These are phyloP conservation scores for Zychaea mexicana DNA, from an alignment of 371 early-diverging fungal species.

Conservation along the genomic window DNA sequence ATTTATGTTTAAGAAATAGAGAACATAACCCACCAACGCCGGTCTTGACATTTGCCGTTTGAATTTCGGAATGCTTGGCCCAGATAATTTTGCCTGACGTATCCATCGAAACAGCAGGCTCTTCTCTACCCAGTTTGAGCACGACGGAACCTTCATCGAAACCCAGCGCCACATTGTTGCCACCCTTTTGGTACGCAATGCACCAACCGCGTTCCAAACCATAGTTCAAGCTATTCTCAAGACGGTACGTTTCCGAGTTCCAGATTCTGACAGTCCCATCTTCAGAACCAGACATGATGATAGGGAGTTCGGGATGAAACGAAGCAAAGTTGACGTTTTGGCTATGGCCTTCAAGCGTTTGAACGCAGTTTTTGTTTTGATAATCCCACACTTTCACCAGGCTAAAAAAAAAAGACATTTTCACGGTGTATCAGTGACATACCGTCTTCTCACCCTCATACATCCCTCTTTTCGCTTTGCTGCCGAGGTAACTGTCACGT, in stretches of 20 bases:
- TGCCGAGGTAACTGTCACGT: too few relatives aligned
- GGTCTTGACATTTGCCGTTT: slow-evolving; percentile 91
- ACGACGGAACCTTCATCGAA: slow-evolving; percentile 96
- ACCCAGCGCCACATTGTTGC: slow-evolving; percentile 92
- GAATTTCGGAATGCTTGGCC: slow-evolving; percentile 96
- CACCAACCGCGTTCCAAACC: slow-evolving; percentile 97
- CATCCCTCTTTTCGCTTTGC: too few relatives aligned
- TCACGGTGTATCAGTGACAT: too few relatives aligned
- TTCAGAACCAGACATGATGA: slow-evolving; percentile 96
- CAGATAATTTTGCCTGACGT: slow-evolving; percentile 95
- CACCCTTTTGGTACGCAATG: slow-evolving; percentile 82
- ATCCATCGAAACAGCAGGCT: slow-evolving; percentile 98
- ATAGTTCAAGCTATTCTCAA: slow-evolving; percentile 95
- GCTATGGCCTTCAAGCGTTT: slow-evolving; percentile 97
- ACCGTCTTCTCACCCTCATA: too few relatives aligned
- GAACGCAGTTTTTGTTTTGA: slow-evolving; percentile 97
- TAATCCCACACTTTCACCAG: slow-evolving; percentile 99
- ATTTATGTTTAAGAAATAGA: background rate
- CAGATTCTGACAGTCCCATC: slow-evolving; percentile 97
- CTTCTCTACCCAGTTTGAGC: slow-evolving; percentile 92
- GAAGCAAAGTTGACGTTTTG: slow-evolving; percentile 95
- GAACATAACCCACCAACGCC: slow-evolving; percentile 41
- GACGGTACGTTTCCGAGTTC: slow-evolving; percentile 96
- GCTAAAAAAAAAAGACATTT: slow-evolving; percentile 17
- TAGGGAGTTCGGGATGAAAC: slow-evolving; percentile 98